Base-by-base conservation (phyloP, 169 alveolate species). In the Plasmodium blacklocki region DNA sequence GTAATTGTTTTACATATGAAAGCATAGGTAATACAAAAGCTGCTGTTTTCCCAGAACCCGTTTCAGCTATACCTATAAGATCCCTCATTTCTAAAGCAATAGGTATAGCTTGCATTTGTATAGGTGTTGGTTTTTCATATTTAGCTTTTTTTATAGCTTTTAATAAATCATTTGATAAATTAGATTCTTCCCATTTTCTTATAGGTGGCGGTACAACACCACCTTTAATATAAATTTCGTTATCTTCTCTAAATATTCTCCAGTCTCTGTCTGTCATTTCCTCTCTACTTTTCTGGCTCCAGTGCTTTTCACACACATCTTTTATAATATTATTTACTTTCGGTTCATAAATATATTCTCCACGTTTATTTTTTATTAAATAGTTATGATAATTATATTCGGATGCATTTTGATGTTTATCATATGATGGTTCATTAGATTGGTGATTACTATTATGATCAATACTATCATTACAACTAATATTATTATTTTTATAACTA, bases 31-130 rank as follows among this genome's bases (percentile, higher is more conserved):
- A 94, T 67, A 98, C 97, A 93, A 98, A 98, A 1, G 99, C 99
- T 18, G 98, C 97, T 32, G 99, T 97, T 92, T 98, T 98, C 18
- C 98, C 98, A 12, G 96, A 88, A 49, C 99, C 99, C 5, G 99
- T 98, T 67, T 97, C 99, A 4, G 99, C 99, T 52, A 98, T 94
- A 14, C 99, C 99, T n/a, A 98, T 97, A 88, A 98, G 80, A 93
- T 98, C 99, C 60, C 99, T 89, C 93, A 94, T 92, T 62, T 96
- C 96, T 43, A 97, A 88, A 0, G 98, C 99, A 11, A 98, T 96
- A 5, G 99, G 99, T 29, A 98, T 96, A 2, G 99, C 98, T 87
- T 98, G 98, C 99, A 98, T 98, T 74, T 98, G 98, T 26, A 98
- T 98, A n/a, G 99, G 98, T 39, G 99, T 98, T 0, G 99, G 99